Evolutionary conservation across 148 eudicot species (phyloP), one percentile per base, ranked within the genome.

Genomic region (Oxyria digyna): DNA sequence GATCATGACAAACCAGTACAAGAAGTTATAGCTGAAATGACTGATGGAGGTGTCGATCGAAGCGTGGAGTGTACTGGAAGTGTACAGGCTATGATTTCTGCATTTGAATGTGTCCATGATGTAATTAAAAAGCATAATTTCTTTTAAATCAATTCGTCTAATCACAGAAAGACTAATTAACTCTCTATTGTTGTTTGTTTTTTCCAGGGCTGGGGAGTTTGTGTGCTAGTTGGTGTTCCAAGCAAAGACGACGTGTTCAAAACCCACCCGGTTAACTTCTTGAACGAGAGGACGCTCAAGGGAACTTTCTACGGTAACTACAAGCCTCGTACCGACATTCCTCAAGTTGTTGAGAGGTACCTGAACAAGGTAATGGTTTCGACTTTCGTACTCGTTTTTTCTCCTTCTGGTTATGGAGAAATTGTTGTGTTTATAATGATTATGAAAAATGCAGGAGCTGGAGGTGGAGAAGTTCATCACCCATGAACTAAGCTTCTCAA

Each of bases 81-180:
- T 17, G 11, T 83, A 29, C 74, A 80, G 10, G 89, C 89, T 18
- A 85, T 85, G 89, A 83, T 85, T 20, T 81, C 85, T 13, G 87
- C 87, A 50, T 83, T 85, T 4, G 87, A 83, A 75, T 83, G 87
- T 29, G 87, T 83, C 21, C 87, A 83, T 59, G 89, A 83, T 73
- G 84, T n/a, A n/a, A n/a, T 82, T 72, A 62, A 6, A 5, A 38
- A 3, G 7, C 3, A n/a, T n/a, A 0, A 17, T 0, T n/a, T 1
- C 65, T 57, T 18, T 57, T 27, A 12, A 59, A 14, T 11, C 62
- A 24, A 54, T 52, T 24, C 6, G 17, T 45, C 71, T 38, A 29
- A 52, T 52, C 29, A 23, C 11, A 21, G 0, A 52, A 42, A 23
- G 13, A 10, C 20, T 4, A 42, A 54, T 0, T 26, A 41, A n/a